Base-by-base conservation (phyloP, 2,329 filamentous ascomycete species). In the Hysterium pulicare region DNA sequence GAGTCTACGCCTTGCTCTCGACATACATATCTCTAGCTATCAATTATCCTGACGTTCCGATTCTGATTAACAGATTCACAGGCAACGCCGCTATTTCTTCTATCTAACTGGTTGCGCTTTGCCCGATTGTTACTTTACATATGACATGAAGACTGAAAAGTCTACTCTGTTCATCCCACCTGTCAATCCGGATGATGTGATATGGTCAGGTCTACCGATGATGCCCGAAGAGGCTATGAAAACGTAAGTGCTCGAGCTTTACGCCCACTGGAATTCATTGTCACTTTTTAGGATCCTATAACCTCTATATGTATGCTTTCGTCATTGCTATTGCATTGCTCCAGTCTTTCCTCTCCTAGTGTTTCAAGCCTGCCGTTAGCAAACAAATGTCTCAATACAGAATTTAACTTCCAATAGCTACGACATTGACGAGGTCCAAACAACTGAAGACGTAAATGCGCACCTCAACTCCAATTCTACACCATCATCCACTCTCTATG, bases 111-210 rank as follows among this genome's bases (percentile, higher is more conserved):
- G 93, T 55, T 94, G 83, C 61, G 78, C 83, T 48, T 76, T 94
- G 22, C 79, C 90, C 45, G 90, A 96, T 67, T 85, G 85, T 57
- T 83, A 84, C 62, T 79, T 89, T 46, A 78, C 84, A 43, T 95
- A 96, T 73, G 84, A 95, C 51, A 84, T 95, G 44, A 73, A 78
- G 34, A 76, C 80, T 36, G 78, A 82, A 51, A 81, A 82, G 55
- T 79, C 90, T 31, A 94, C 84, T 2, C 81, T 98, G 37, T 98
- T 90, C 71, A 91, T 98, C 56, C 91, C 93, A 2, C 87, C 90
- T 13, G 79, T 90, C 57, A 83, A 95, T 55, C 80, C 88, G n/a
- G 87, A 93, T 33, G 83, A 83, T 41, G 90, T 97, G 45, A 88
- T 97, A 61, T 98, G 91, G 91, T 87, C 86, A 21, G 93, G 93